These are phyloP conservation scores for Testicularia cyperi DNA, from an alignment of 1,284 basidiomycete genomes.

Conservation along the genomic window DNA sequence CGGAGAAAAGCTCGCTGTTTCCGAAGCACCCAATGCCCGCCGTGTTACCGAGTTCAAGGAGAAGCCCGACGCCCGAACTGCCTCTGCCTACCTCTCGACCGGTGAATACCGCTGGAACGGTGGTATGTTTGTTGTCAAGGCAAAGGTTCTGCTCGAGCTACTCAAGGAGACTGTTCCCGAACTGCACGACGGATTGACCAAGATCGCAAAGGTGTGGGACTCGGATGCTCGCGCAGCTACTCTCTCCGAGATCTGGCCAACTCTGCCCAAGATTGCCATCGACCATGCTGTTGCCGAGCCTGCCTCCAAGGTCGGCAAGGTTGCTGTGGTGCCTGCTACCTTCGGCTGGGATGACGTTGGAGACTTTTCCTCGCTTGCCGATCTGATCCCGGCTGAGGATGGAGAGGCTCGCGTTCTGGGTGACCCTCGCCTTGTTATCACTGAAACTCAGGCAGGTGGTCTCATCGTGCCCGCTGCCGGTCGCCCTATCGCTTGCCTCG, in stretches of 20 bases:
- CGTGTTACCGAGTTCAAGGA: slow-evolving; percentile 59
- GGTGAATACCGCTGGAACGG: slow-evolving; percentile 60
- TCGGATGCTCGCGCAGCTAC: slow-evolving; percentile 29
- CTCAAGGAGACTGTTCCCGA: slow-evolving; percentile 50
- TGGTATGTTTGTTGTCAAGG: slow-evolving; percentile 60
- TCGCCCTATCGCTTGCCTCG: slow-evolving; percentile 55
- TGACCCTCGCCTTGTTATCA: slow-evolving; percentile 50
- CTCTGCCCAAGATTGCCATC: slow-evolving; percentile 58
- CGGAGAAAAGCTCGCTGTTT: slow-evolving; percentile 46
- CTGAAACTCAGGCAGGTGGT: slow-evolving; percentile 57
- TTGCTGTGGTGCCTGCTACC: slow-evolving; percentile 58
- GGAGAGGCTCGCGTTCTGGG: slow-evolving; percentile 59
- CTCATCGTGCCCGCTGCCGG: slow-evolving; percentile 54
- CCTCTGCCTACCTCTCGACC: slow-evolving; percentile 54
- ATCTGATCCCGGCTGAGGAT: slow-evolving; percentile 57
- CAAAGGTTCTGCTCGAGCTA: slow-evolving; percentile 48
- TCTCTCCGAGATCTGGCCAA: slow-evolving; percentile 51
- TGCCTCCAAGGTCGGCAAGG: slow-evolving; percentile 54
- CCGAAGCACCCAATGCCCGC: slow-evolving; percentile 54
- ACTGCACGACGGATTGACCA: slow-evolving; percentile 49
- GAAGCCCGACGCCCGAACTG: slow-evolving; percentile 59
- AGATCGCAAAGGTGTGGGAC: slow-evolving; percentile 55
- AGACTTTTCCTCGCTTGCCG: slow-evolving; percentile 56
- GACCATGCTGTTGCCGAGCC: slow-evolving; percentile 60
- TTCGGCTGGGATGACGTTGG: slow-evolving; percentile 61